These are phyloP conservation scores for Aspergillus carlsbadensis DNA, from an alignment of 495 filamentous ascomycete species.

Conservation along the genomic window DNA sequence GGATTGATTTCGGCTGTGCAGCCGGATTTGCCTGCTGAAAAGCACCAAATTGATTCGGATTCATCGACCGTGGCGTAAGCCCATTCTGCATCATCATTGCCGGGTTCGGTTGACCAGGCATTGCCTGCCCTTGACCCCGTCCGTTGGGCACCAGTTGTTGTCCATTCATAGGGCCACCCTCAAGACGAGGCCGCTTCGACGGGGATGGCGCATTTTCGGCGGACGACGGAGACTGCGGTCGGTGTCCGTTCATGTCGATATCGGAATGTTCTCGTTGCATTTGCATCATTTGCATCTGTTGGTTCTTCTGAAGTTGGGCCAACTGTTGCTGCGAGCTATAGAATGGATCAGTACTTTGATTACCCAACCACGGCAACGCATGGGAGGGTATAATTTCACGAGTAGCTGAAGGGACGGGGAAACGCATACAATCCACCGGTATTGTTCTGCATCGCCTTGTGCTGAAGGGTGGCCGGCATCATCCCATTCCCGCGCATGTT, in stretches of 20 bases:
- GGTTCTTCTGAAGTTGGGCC: conserved; percentile 66
- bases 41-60: conserved; percentile 72
- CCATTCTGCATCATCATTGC: conserved; percentile 73
- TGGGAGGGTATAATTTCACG: neutral
- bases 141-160: conserved; percentile 80
- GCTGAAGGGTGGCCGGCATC: conserved; percentile 55
- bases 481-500: conserved; percentile 46
- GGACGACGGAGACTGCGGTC: conserved; percentile 76
- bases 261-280: conserved; percentile 86
- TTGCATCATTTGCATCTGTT: conserved; percentile 62
- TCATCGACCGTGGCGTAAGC: conserved; percentile 71
- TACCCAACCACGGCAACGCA: neutral
- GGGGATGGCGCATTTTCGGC: conserved; percentile 90
- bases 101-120: conserved; percentile 67
- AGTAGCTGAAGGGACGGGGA: neutral
- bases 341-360: conserved; percentile 18
- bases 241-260: conserved; percentile 81
- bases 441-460: conserved; percentile 77
- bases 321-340: conserved; percentile 49
- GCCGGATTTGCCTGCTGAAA: conserved; percentile 58
- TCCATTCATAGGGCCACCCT: conserved; percentile 68
- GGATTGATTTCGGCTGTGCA: conserved; percentile 75
- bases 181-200: conserved; percentile 86
- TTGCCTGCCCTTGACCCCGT: conserved; percentile 66
- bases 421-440: conserved; percentile 41